Conservation (phyloP, 352 stramenopile genomes). For the Globisporangium parvum region DNA sequence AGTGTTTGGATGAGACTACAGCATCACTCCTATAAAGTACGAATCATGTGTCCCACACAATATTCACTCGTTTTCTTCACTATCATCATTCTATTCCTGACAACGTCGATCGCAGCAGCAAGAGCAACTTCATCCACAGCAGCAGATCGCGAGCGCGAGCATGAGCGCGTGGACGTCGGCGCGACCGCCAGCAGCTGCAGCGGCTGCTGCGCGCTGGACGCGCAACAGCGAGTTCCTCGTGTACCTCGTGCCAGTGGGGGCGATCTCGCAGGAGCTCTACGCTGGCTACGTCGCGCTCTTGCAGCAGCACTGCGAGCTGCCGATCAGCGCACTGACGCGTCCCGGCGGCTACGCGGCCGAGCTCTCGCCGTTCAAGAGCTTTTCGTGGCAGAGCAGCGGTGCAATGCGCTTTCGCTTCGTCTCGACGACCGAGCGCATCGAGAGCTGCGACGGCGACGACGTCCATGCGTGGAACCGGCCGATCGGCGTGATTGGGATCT, state of each 20-base stretch:
- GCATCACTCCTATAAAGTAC: no score
- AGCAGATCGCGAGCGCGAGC: no score
- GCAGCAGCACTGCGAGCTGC: conserved; percentile 41
- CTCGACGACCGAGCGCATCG: conserved; percentile 48
- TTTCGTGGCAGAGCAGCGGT: conserved; percentile 59
- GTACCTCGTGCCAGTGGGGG: conserved; percentile 74
- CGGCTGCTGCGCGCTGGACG: conserved; percentile 35
- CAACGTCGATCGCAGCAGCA: no score
- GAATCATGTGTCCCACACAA: no score
- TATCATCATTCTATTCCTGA: no score
- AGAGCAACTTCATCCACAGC: no score
- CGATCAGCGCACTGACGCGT: conserved; percentile 61
- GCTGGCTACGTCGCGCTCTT: conserved; percentile 55
- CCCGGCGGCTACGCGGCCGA: conserved; percentile 73
- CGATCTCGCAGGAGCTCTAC: conserved; percentile 54
- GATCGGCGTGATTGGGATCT: conserved; percentile 75
- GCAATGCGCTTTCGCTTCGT: conserved; percentile 69
- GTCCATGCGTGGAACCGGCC: conserved; percentile 60
- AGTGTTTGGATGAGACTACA: no score
- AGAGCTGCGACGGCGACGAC: conserved; percentile 64
- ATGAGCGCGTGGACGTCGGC: no score
- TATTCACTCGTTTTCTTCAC: no score
- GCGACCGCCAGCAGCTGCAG: no score
- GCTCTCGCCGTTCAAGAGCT: conserved; percentile 70
- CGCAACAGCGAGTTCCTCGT: conserved; percentile 70